Evolutionary conservation across 2,329 filamentous ascomycete species (phyloP), one percentile per base, ranked within the genome.

Genomic region (Pestalotiopsis sp.): DNA sequence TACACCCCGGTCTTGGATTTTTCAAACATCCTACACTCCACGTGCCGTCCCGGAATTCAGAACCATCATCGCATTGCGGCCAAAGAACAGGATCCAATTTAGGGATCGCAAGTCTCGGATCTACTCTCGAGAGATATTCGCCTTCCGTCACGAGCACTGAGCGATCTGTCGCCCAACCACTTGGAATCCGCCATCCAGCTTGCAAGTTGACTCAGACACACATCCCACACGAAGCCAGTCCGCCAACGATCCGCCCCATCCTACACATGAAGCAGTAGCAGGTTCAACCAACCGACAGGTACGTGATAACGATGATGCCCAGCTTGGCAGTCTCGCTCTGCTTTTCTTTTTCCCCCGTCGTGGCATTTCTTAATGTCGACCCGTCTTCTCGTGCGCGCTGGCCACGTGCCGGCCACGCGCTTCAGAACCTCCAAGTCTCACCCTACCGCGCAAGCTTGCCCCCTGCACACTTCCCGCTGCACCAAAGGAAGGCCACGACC

Each of bases 401-500:
- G 23, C 38, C 66, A 67, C 58, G 66, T 58, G 66, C 66, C 36
- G 52, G 66, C 66, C 58, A 67, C 66, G 66, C 57, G 66, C 58
- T 57, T 63, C 58, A 60, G 13, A 41, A 56, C 41, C 41, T 38
- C 52, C 23, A 49, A 41, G 57, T 67, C 65, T 67, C 39, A 52
- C 52, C 38, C 39, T 45, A 25, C 58, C 27, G 52, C 52, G 31
- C 41, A 31, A 23, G 14, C 59, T 20, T 52, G 20, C 25, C 38
- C 60, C 60, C 31, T 63, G 60, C 60, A 63, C 31, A 38, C n/a
- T 63, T 38, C 60, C 60, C 36, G 38, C 25, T 63, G 25, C 25
- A 31, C 23, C 14, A 36, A 14, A 36, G 57, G 25, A 12, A 23
- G 20, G 17, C 17, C 45, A n/a, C 17, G 45, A 52, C 45, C 45